phyloP scores from a whole-genome alignment of 2,329 filamentous ascomycete species.

The Neonectria ditissima region DNA sequence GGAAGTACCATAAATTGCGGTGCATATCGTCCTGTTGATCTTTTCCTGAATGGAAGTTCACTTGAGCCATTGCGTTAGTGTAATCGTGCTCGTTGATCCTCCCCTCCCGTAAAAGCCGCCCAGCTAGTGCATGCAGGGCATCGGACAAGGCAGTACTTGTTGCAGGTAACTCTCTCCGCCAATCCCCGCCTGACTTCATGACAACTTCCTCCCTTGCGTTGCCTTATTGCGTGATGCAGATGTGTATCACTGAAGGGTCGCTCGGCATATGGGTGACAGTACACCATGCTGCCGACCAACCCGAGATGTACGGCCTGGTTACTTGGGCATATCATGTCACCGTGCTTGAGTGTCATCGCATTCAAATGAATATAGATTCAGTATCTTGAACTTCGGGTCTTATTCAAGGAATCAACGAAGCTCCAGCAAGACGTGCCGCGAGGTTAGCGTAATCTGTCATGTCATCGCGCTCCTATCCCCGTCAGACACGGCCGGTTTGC shows the following conservation, averaged over 20 bases:
- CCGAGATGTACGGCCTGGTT: no score
- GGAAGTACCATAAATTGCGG: no score
- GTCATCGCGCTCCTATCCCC: no score
- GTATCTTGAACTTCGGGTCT: no score
- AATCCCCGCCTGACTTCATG: background rate
- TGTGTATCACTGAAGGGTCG: background rate
- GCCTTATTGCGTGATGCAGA: background rate
- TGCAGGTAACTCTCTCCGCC: background rate
- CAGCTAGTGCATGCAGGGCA: background rate
- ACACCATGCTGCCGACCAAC: no score
- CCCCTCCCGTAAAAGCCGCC: background rate
- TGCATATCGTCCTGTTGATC: background rate
- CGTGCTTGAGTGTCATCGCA: no score
- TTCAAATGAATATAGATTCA: no score
- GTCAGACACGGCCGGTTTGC: no score
- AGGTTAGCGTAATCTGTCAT: no score
- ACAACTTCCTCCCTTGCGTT: background rate
- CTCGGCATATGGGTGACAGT: background rate
- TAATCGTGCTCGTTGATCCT: background rate
- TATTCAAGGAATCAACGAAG: no score
- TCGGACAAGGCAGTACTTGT: background rate
- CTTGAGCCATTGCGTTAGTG: background rate
- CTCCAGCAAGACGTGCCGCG: no score
- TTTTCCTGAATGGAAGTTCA: background rate
- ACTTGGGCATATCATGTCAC: no score